Conservation (phyloP, 2,329 filamentous ascomycete species). For the Fusarium newnesense region DNA sequence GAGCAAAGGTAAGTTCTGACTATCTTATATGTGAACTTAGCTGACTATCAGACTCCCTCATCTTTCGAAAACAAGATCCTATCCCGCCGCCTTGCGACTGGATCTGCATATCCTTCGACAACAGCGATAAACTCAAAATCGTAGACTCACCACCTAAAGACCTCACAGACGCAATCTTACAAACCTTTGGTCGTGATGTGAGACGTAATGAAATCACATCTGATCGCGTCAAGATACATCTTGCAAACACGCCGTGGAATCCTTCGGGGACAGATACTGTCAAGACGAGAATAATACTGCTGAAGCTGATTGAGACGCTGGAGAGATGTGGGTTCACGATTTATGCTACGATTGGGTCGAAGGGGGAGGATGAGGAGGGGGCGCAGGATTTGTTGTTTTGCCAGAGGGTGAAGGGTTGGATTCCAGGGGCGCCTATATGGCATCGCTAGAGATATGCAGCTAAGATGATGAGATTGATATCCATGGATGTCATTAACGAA, state of each 20-base stretch:
- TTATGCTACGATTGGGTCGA: conserved; percentile 8
- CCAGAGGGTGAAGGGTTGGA: conserved; percentile 21
- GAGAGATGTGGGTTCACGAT: conserved; percentile 11
- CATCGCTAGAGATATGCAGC: conserved; percentile 8
- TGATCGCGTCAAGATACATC: not conserved
- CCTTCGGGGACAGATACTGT: conserved; percentile 6
- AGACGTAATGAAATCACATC: not conserved
- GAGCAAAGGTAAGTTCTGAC: conserved; percentile 11
- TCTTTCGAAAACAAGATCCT: conserved; percentile 28
- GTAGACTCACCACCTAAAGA: conserved; percentile 10
- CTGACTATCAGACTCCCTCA: not conserved
- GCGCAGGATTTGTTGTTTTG: conserved; percentile 21
- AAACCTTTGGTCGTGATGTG: not conserved
- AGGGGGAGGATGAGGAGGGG: not conserved
- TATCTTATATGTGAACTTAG: accelerated
- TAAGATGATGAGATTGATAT: too few species aligned
- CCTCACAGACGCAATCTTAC: conserved; percentile 1
- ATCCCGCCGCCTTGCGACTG: conserved; percentile 15
- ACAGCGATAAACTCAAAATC: conserved; percentile 23
- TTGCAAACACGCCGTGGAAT: not conserved
- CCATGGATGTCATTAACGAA: too few species aligned
- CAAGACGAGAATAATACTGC: not conserved
- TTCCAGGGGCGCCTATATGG: conserved; percentile 24
- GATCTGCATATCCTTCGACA: conserved; percentile 26
- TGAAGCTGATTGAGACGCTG: conserved; percentile 1